Percentiles rank a stretch among this genome's conserved stretches.
phyloP scores from a whole-genome alignment of 2,329 filamentous ascomycete species.

The Parastagonospora avenae region DNA sequence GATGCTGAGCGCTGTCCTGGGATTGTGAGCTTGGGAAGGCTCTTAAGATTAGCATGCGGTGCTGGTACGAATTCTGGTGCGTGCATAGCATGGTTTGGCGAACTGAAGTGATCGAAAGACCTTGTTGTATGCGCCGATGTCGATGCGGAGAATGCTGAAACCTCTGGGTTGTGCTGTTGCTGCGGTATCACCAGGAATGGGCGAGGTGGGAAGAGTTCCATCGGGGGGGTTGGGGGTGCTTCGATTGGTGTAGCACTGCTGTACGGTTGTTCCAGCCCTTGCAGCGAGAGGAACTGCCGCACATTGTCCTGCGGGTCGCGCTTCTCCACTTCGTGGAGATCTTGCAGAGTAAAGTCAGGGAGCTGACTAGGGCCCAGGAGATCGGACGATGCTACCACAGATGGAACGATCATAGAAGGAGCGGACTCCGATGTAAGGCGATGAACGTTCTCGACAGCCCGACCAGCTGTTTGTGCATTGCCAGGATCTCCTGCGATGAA shows the following conservation, averaged over 20 bases:
- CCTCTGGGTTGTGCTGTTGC: slow-evolving; percentile 30
- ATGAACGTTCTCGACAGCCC: slow-evolving; percentile 60
- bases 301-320: slow-evolving; percentile 92
- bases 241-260: slow-evolving; percentile 70
- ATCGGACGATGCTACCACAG: slow-evolving; percentile 89
- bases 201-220: slow-evolving; percentile 48
- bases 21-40: slow-evolving; percentile 63
- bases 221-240: slow-evolving; percentile 45
- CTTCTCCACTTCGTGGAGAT: slow-evolving; percentile 71
- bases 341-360: slow-evolving; percentile 71
- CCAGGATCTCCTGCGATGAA: slow-evolving; percentile 80
- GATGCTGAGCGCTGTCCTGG: slow-evolving; percentile 51
- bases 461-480: slow-evolving; percentile 68
- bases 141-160: slow-evolving; percentile 43
- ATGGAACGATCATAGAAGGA: slow-evolving; percentile 57
- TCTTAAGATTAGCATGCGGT: slow-evolving; percentile 58
- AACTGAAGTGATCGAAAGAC: slow-evolving; percentile 34
- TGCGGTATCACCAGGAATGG: slow-evolving; percentile 39
- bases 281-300: slow-evolving; percentile 86
- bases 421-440: slow-evolving; percentile 76
- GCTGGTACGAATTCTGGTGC: slow-evolving; percentile 49
- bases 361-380: slow-evolving; percentile 74
- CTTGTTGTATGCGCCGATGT: slow-evolving; percentile 40
- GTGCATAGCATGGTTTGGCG: slow-evolving; percentile 42
- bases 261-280: slow-evolving; percentile 67